phyloP scores from a whole-genome alignment of 495 filamentous ascomycete species.

The Margaritispora aquatica region DNA sequence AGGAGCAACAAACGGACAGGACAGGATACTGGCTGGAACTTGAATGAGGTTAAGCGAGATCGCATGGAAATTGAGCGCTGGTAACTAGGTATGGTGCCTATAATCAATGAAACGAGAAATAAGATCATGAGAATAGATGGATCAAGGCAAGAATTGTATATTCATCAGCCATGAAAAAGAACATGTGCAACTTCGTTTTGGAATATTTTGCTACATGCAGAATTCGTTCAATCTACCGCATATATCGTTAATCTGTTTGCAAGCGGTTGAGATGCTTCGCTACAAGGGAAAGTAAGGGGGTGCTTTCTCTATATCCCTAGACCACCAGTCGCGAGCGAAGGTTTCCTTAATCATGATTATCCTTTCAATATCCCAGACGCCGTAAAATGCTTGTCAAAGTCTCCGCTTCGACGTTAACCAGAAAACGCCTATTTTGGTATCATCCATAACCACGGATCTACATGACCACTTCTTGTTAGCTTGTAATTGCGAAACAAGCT shows the following conservation, averaged over 20 bases:
- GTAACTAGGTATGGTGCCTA: too few species aligned
- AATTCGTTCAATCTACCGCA: not conserved
- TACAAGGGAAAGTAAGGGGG: too few species aligned
- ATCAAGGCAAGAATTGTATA: too few species aligned
- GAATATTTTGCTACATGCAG: not conserved
- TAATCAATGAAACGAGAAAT: not conserved
- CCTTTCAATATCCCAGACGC: not conserved
- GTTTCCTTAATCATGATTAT: not conserved
- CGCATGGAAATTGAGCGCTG: not conserved
- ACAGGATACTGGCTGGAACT: not conserved
- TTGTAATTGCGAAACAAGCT: too few species aligned
- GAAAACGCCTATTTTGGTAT: constrained; percentile 18
- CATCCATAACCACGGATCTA: not conserved
- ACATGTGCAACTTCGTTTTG: not conserved
- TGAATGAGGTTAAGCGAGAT: not conserved
- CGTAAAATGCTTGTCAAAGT: not conserved
- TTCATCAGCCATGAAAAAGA: too few species aligned
- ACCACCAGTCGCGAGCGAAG: too few species aligned
- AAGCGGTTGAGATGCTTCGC: not conserved
- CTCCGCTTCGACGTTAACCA: not conserved
- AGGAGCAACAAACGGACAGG: not conserved
- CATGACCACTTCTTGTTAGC: too few species aligned
- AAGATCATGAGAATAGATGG: too few species aligned
- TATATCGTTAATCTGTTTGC: too few species aligned
- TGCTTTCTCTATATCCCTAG: too few species aligned